Base-by-base conservation (phyloP, 805 yeast species). In the Spathaspora gorwiae region DNA sequence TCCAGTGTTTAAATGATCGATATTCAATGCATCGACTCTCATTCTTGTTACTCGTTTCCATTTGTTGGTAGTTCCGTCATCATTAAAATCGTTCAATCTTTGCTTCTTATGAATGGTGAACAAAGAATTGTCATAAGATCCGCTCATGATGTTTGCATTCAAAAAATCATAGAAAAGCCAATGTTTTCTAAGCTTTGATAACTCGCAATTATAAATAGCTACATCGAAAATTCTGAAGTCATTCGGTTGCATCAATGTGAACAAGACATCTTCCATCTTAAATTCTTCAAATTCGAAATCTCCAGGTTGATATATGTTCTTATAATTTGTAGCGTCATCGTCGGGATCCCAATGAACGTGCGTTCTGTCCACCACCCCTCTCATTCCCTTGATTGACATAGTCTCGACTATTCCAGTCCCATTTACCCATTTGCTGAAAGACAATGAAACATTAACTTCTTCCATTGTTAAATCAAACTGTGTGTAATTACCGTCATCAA, bases 401-500 rank as follows among this genome's bases (percentile, higher is more conserved):
- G 70, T 90, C 49, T 87, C 84, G 14, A 94, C 66, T 13, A 94
- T 84, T 0, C 99, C 99, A 43, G 76, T 76, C 0, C 98, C 98
- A 54, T 87, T 84, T 43, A 94, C 68, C 95, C 97, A 94, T 56
- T 89, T 88, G 43, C 79, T 72, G 53, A 94, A 80, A 10, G 95
- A 86, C 13, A 94, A 66, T 1, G 95, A 82, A 0, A 94, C 78
- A 43, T 84, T 83, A 10, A 90, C 83, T 53, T 85, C 86, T 47
- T 92, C 96, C 12, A 94, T 85, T 0, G 95, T 87, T 35, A 94
- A 62, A 62, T 94, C 99, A 61, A 84, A 94, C 61, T 94, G 99
- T 0, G 99, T 92, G 64, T 90, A 94, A 64, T 94, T 94, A 1
- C 97, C 98, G 60, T 90, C 96, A 54, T 86, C 96, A 1, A 97